Conservation (phyloP, 306 rosid species). For the Quercus gilva region DNA sequence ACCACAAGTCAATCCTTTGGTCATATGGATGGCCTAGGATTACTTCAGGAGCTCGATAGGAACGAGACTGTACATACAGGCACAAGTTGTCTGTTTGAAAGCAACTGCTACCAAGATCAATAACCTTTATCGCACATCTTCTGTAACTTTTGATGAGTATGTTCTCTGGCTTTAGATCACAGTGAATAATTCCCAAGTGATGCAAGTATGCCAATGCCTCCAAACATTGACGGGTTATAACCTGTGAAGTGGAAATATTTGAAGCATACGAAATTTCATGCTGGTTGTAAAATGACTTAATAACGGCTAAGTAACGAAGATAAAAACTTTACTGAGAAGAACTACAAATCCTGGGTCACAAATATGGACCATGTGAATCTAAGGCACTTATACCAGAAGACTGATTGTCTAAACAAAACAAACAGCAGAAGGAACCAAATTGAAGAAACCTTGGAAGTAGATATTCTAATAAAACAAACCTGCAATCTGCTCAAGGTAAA, state of each 20-base stretch:
- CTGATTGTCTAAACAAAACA: not conserved
- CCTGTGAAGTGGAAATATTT: constrained; percentile 39
- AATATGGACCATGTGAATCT: not conserved
- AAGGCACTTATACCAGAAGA: not conserved
- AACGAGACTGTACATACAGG: constrained; percentile 93
- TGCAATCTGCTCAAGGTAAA: constrained; percentile 81
- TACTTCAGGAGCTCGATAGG: constrained; percentile 98
- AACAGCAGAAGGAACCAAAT: not conserved
- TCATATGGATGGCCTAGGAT: constrained; percentile 92
- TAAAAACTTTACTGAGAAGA: not conserved
- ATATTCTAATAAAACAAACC: constrained; percentile 50
- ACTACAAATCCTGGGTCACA: not conserved
- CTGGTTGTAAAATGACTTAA: constrained; percentile 12
- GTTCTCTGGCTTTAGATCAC: constrained; percentile 97
- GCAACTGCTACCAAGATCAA: constrained; percentile 99
- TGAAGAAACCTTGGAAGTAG: constrained; percentile 9
- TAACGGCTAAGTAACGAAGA: not conserved
- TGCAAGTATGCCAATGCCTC: constrained; percentile 94
- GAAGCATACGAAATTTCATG: constrained; percentile 16
- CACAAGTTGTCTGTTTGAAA: constrained; percentile 80
- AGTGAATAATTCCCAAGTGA: constrained; percentile 82
- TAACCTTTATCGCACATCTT: constrained; percentile 86
- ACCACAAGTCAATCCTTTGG: constrained; percentile 94
- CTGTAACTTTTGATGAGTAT: constrained; percentile 82
- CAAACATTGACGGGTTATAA: constrained; percentile 81